A percentile compares a stretch with the other conserved stretches of the same genome.
Evolutionary conservation across 805 yeast species (phyloP).

Genomic region (Saccharomycopsis guyanensis): DNA sequence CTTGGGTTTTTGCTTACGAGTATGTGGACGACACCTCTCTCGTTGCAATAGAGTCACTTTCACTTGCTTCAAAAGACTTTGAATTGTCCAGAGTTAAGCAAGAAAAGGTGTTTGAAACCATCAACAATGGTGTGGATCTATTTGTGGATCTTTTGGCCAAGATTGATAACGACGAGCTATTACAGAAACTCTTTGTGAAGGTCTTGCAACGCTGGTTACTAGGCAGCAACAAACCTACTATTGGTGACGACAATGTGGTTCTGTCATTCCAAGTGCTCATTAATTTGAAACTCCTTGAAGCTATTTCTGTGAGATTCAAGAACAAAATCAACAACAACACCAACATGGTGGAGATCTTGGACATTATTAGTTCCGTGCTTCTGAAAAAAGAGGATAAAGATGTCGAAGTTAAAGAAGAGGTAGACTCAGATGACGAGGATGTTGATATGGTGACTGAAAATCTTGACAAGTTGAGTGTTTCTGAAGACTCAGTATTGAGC

Average conservation of each 20-base stretch:
- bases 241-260: constrained; percentile 25
- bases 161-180: constrained; percentile 39
- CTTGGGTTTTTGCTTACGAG: constrained; percentile 8
- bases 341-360: constrained; percentile 39
- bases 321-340: constrained; percentile 40
- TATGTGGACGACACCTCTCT: background rate
- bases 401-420: constrained; percentile 10
- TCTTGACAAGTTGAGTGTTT: constrained; percentile 20
- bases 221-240: background rate
- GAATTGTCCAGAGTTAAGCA: constrained; percentile 4
- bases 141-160: constrained; percentile 38
- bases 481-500: constrained; percentile 27
- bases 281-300: constrained; percentile 59
- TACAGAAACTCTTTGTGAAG: constrained; percentile 40
- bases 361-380: constrained; percentile 38
- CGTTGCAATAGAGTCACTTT: constrained; percentile 5
- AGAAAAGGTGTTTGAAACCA: constrained; percentile 33
- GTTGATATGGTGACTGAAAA: constrained; percentile 19
- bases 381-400: constrained; percentile 5
- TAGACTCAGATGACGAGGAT: constrained; percentile 35
- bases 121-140: constrained; percentile 38
- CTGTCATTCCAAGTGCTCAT: constrained; percentile 49
- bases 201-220: constrained; percentile 57
- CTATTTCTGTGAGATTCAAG: constrained; percentile 49
- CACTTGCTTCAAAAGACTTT: constrained; percentile 9